Evolutionary conservation across 108 stramenopile genomes (phyloP), one percentile per base, ranked within the genome.

Genomic region (Discostella pseudostelligera): DNA sequence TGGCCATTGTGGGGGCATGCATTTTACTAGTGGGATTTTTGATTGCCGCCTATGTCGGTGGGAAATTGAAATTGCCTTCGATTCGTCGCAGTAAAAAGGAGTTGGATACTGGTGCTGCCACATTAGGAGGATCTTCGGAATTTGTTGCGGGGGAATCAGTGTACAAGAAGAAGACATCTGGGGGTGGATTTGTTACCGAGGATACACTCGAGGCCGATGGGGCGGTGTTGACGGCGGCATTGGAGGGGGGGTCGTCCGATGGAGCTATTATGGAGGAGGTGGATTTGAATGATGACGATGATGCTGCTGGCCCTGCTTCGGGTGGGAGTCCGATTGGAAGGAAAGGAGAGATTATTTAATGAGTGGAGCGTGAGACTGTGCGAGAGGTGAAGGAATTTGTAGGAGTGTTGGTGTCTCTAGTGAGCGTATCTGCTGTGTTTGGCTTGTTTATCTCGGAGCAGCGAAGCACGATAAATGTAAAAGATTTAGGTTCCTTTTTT

Each of bases 191-290:
- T 42, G 61, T 48, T 39, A 67, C 59, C 26, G 24, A 51, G n/a
- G 74, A 75, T 5, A 62, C 49, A 17, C 53, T 75, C 29, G 74
- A 75, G 19, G 74, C 74, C 22, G 74, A 75, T 67, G 74, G 74
- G 39, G 64, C 49, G 32, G 61, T 67, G 45, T 62, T 75, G 66
- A 62, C 25, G 39, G 74, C 62, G 39, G 74, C 74, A n/a, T 12
- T 75, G 37, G 35, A 53, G 9, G 60, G 29, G 28, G 25, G 24
- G 14, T 3, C 22, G 21, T 25, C 29, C 16, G 11, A 43, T 62
- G 12, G 14, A 43, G n/a, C 42, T 12, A 39, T n/a, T 29, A 36
- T 63, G 62, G 48, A 63, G 25, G 62, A 64, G 29, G 62, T 64
- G 7, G 62, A 64, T 20, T 53, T 64, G 62, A 35, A 64, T 51